A percentile compares a stretch with the other conserved stretches of the same genome.
These are phyloP conservation scores for Obelidium mucronatum DNA, from an alignment of 192 early-diverging fungal species.

Conservation along the genomic window DNA sequence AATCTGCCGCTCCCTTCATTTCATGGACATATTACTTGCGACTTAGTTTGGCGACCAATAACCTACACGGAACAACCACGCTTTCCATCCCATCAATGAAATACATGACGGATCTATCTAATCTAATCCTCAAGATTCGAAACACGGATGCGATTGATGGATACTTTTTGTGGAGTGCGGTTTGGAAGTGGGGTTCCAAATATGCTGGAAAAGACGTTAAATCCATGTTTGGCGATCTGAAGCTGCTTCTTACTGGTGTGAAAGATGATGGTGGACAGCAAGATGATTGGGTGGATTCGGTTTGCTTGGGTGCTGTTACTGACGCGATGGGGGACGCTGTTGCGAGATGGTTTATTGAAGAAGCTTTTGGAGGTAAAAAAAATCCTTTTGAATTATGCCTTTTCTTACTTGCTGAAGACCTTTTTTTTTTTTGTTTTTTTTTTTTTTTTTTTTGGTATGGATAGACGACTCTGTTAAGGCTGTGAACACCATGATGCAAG, in stretches of 20 bases:
- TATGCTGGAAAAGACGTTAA: constrained; percentile 11
- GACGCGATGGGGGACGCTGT: constrained; percentile 37
- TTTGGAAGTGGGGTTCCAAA: constrained; percentile 28
- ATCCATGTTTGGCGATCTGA: not conserved
- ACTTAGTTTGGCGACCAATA: not conserved
- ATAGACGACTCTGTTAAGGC: not conserved
- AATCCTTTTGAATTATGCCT: not conserved
- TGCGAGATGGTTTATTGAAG: constrained; percentile 40
- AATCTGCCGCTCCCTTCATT: constrained; percentile 13
- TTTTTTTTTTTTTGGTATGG: not conserved
- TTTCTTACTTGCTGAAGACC: too few species aligned
- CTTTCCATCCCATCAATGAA: not conserved
- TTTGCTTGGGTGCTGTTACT: not conserved
- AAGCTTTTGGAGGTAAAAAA: constrained; percentile 37
- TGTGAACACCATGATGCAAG: constrained; percentile 1
- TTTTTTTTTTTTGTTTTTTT: not conserved
- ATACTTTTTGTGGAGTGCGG: constrained; percentile 16
- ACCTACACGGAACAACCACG: not conserved
- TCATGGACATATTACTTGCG: constrained; percentile 17
- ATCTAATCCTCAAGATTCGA: not conserved
- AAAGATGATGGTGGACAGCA: not conserved
- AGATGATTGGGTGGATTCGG: not conserved
- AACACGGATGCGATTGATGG: constrained; percentile 24
- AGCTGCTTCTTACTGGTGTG: not conserved
- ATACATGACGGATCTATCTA: not conserved